A percentile compares a stretch with the other conserved stretches of the same genome.
Evolutionary conservation across 441 rosid genomes (phyloP).

Genomic region (Aleurites moluccanus): DNA sequence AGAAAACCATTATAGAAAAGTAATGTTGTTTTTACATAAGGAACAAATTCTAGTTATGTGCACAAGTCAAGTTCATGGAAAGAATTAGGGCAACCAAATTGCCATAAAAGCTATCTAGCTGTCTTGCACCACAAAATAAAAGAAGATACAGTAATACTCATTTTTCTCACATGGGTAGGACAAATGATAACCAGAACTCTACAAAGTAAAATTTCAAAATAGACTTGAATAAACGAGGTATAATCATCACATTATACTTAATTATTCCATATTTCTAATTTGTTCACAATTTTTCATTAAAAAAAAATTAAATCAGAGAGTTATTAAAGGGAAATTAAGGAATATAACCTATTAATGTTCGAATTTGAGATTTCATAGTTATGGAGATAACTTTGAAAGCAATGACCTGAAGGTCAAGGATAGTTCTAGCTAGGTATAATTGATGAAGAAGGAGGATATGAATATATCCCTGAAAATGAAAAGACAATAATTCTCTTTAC

Average conservation of each 20-base stretch:
- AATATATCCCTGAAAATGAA: constrained; percentile 24
- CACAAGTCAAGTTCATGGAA: neutral
- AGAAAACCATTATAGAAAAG: no score
- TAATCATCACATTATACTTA: neutral
- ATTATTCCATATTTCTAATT: neutral
- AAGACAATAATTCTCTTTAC: constrained; percentile 41
- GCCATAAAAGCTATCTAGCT: constrained; percentile 9
- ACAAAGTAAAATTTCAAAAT: no score
- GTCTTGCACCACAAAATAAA: neutral
- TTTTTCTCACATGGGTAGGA: neutral
- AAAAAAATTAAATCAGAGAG: no score
- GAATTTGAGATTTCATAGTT: no score
- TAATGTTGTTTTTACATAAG: neutral
- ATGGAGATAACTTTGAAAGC: neutral
- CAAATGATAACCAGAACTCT: neutral
- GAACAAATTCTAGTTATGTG: neutral
- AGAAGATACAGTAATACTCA: neutral
- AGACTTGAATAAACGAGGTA: neutral
- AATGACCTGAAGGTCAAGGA: neutral
- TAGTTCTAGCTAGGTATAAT: constrained; percentile 19
- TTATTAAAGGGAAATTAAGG: no score
- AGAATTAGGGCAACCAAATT: constrained; percentile 8
- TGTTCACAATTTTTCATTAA: no score
- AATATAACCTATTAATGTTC: no score
- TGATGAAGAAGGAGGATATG: constrained; percentile 16